Evolutionary conservation across 176 grass and related monocot species (phyloP).

Genomic region (Oryza nivara): DNA sequence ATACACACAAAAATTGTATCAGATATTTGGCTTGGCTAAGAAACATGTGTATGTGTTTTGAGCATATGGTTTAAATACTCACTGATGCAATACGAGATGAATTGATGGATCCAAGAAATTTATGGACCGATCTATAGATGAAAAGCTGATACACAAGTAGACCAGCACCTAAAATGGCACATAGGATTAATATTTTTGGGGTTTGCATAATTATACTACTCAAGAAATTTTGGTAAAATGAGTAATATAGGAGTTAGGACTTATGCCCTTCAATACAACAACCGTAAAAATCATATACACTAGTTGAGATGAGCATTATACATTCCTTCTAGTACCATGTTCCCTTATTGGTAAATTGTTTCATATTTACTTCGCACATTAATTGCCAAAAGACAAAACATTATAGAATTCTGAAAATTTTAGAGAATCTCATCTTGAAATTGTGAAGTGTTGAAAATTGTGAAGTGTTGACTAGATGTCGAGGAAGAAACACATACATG

Average conservation of each 20-base stretch:
- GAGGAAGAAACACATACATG: background rate
- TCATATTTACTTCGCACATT: background rate
- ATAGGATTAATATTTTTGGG: background rate
- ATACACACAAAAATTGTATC: background rate
- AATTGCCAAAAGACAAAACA: background rate
- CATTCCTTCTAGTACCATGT: background rate
- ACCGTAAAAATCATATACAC: background rate
- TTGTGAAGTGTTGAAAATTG: background rate
- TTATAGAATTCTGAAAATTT: background rate
- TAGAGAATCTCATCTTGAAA: background rate
- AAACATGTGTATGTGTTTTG: background rate
- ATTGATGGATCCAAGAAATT: slow-evolving; percentile 51
- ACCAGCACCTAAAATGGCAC: slow-evolving; percentile 45
- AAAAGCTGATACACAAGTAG: slow-evolving; percentile 81
- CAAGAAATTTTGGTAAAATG: background rate
- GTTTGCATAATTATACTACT: background rate
- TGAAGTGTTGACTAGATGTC: background rate
- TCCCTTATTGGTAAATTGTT: background rate
- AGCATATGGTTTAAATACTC: background rate
- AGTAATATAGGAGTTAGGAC: background rate
- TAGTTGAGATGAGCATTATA: background rate
- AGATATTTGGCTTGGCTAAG: background rate
- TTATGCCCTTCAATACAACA: background rate
- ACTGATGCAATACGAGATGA: slow-evolving; percentile 64
- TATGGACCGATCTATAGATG: slow-evolving; percentile 60